Evolutionary conservation across 1,284 basidiomycete species (phyloP), one percentile per base, ranked within the genome.

Genomic region (Dichomitus squalens): DNA sequence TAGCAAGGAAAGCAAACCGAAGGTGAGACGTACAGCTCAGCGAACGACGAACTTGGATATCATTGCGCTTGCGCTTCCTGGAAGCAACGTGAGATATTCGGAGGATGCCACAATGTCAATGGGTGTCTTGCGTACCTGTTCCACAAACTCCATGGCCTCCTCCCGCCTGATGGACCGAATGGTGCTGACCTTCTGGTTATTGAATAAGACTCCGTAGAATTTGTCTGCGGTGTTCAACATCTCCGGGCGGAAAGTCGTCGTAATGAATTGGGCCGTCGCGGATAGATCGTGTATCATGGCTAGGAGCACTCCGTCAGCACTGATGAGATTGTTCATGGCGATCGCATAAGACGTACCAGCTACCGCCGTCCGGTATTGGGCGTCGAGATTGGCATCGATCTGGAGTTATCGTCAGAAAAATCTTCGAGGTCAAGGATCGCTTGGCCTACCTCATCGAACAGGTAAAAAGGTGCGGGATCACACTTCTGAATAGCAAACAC

Each of bases 401-500:
- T 90, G 53, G 7, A 63, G 7, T 35, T 1, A 48, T 5, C 14
- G 12, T 53, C 23, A 57, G 43, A 16, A 53, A 38, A 25, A 55
- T 23, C 40, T 47, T 41, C 50, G 5, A 25, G 8, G 18, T 1
- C 7, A 11, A 25, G 44, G 36, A 29, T 14, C 55, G 36, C 44
- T 11, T 36, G 36, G 52, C 73, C 35, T 65, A 88, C 89, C 81
- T 99, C 97, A 72, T 99, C 97, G 70, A 99, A 99, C n/a, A 99
- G 82, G 75, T 99, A 99, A 79, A 99, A 99, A 0, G 97, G 97
- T 0, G 97, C 97, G 1, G 97, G 97, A 70, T 99, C 97, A 73
- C 96, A 98, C 75, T 97, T 98, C 73, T 99, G 97, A 66, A 99
- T 99, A 7, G 96, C 95, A 70, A 99, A 99, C 18, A 99, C 96